Evolutionary conservation across 495 filamentous ascomycete species (phyloP).

Genomic region (Jackrogersella multiformis): DNA sequence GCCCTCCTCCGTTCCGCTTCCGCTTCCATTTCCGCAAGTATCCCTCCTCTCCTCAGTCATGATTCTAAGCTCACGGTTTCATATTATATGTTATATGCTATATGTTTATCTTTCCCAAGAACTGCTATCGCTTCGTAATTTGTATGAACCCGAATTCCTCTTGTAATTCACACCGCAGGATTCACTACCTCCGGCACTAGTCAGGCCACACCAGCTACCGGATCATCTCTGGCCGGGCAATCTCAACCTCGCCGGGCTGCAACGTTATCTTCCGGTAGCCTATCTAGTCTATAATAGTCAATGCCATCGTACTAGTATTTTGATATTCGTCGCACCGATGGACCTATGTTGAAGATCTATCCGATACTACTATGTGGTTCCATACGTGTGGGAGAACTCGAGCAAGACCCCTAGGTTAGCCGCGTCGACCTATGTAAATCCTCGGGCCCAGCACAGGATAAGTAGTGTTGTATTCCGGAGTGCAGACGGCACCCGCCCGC

Average conservation of each 20-base stretch:
- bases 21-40: slow-evolving; percentile 31
- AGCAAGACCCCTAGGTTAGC: slow-evolving; percentile 35
- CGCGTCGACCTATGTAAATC: slow-evolving; percentile 61
- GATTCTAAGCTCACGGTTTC: slow-evolving; percentile 5
- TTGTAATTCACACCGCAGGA: slow-evolving; percentile 59
- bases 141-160: slow-evolving; percentile 57
- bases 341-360: slow-evolving; percentile 46
- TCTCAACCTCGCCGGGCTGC: slow-evolving; percentile 39
- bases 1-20: slow-evolving; percentile 28
- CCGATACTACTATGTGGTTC: slow-evolving; percentile 5
- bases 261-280: slow-evolving; percentile 21
- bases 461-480: slow-evolving; percentile 62
- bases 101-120: no score
- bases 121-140: slow-evolving; percentile 51
- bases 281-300: slow-evolving; percentile 16
- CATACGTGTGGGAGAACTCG: slow-evolving; percentile 33
- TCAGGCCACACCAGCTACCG: slow-evolving; percentile 42
- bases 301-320: slow-evolving; percentile 60
- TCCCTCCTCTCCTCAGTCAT: slow-evolving; percentile 24
- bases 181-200: slow-evolving; percentile 28
- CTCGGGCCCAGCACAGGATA: slow-evolving; percentile 59
- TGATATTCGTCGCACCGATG: slow-evolving; percentile 66
- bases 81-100: no score
- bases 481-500: not conserved
- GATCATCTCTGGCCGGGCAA: slow-evolving; percentile 43